Evolutionary conservation across 306 rosid genomes (phyloP), one percentile per base, ranked within the genome.

Genomic region (Myrica gale): DNA sequence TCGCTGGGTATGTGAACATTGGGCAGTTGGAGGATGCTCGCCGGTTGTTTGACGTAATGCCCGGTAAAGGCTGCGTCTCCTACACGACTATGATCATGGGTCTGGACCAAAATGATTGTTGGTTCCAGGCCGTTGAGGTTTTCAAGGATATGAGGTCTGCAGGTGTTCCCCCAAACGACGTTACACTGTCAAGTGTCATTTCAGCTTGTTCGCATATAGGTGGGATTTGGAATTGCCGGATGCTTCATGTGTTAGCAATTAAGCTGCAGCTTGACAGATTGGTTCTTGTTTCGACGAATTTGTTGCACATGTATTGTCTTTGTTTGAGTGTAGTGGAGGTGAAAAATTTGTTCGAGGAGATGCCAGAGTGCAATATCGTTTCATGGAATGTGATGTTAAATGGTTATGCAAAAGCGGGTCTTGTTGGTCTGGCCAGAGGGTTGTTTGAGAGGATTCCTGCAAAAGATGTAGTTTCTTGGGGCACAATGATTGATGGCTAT

Each of bases 81-180:
- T 94, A 89, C 72, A 92, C 98, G 1, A 85, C 96, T 44, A 92
- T 95, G 97, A 89, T 92, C 17, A 83, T 86, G 90, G 97, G 98
- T 71, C 87, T 91, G 80, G 88, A 88, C 0, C 85, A 85, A 76
- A 87, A 85, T 80, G 85, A 37, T 16, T 81, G 83, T 76, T 90
- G 95, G 88, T 16, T 37, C 0, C 93, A 92, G 63, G 97, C 92
- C 55, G 79, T 87, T 75, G 84, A 80, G 79, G 85, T 90, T 77
- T 94, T 92, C 74, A 89, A 81, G 89, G 88, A 86, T 71, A 90
- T 94, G 98, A 85, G 82, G 69, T 76, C 56, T 13, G 71, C 68
- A 37, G 89, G 86, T 51, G 89, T 95, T 61, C 67, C 82, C 68
- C 97, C 97, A 0, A 89, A 80, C 78, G 89, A 95, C 52, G 82